Conservation (phyloP, 768 basidiomycete species). For the Leucogyrophana mollusca region DNA sequence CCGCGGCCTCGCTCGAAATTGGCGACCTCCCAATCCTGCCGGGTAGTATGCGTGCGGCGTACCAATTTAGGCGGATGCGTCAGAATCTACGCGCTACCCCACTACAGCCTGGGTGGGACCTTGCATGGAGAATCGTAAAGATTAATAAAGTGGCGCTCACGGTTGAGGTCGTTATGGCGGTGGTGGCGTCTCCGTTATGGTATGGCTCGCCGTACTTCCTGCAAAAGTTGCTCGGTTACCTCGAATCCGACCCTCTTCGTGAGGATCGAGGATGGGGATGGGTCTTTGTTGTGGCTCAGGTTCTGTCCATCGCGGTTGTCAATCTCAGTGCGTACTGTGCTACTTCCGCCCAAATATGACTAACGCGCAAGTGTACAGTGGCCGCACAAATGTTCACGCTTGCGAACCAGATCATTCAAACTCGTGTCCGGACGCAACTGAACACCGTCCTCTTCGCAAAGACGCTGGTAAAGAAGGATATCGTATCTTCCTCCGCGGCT, state of each 20-base stretch:
- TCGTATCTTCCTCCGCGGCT: conserved; percentile 52
- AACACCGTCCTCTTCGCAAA: conserved; percentile 77
- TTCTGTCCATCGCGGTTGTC: conserved; percentile 34
- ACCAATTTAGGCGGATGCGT: conserved; percentile 58
- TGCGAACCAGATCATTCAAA: conserved; percentile 60
- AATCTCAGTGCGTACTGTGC: conserved; percentile 30
- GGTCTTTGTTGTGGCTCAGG: conserved; percentile 52
- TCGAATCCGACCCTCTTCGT: conserved; percentile 54
- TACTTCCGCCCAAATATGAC: not conserved
- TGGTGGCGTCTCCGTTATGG: conserved; percentile 51
- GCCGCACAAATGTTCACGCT: conserved; percentile 65
- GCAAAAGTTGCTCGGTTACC: conserved; percentile 50
- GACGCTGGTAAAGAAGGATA: conserved; percentile 74
- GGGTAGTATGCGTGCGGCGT: conserved; percentile 58
- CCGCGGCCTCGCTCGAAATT: conserved; percentile 64
- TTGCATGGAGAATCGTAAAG: conserved; percentile 50
- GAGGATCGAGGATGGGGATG: conserved; percentile 60
- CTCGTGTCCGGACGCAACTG: conserved; percentile 62
- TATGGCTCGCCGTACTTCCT: conserved; percentile 58
- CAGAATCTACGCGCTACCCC: conserved; percentile 42
- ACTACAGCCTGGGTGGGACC: conserved; percentile 51
- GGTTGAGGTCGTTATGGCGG: conserved; percentile 46
- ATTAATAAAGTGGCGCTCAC: conserved; percentile 43
- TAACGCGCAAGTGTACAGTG: conserved; percentile 29
- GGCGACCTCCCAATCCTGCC: conserved; percentile 79